A percentile compares a stretch with the other conserved stretches of the same genome.
Evolutionary conservation across 73 alveolate species (phyloP).

Genomic region (Paramecium octaurelia): DNA sequence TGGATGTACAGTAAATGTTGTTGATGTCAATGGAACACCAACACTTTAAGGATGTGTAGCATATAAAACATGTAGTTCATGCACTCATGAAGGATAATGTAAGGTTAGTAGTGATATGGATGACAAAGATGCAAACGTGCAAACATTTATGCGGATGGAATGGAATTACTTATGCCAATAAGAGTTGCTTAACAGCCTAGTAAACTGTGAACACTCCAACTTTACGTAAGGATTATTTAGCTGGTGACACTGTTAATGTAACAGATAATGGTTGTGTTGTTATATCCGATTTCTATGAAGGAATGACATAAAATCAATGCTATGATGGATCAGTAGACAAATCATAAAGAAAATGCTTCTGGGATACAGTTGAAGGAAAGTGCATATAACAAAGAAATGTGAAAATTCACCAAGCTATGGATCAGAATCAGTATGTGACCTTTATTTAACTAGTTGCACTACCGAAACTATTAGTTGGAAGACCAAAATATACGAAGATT

Average conservation of each 20-base stretch:
- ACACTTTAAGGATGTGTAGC: not conserved
- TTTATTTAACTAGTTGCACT: not conserved
- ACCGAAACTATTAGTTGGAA: not conserved
- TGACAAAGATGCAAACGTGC: not conserved
- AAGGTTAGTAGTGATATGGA: not conserved
- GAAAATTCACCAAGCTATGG: not conserved
- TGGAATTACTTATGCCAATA: not conserved
- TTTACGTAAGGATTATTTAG: not conserved
- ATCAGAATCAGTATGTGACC: not conserved
- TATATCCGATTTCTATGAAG: not conserved
- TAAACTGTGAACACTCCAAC: not conserved
- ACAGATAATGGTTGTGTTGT: not conserved
- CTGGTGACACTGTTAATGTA: not conserved
- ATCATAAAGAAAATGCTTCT: not conserved
- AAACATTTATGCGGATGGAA: not conserved
- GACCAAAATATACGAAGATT: constrained; percentile 4
- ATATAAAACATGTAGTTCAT: not conserved
- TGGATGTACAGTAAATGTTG: not conserved
- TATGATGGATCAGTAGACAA: not conserved
- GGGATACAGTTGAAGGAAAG: not conserved
- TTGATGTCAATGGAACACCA: not conserved
- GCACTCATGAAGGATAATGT: not conserved
- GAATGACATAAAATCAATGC: not conserved
- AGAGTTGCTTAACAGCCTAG: not conserved
- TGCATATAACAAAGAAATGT: not conserved